phyloP scores from a whole-genome alignment of 2,329 filamentous ascomycete species.

The Pseudocercospora macadamiae region DNA sequence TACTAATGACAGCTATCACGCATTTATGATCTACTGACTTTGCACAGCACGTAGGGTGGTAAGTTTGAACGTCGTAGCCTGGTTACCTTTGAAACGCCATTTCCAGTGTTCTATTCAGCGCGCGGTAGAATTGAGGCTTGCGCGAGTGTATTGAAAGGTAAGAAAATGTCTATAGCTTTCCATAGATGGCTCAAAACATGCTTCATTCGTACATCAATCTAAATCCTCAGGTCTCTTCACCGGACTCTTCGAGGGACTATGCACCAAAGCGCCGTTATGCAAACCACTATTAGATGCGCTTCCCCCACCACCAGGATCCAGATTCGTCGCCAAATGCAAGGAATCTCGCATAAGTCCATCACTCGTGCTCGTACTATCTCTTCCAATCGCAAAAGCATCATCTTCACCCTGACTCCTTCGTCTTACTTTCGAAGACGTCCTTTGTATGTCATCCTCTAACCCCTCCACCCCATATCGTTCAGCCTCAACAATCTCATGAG shows the following conservation, averaged over 20 bases:
- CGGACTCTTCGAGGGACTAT: constrained; percentile 39
- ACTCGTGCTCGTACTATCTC: constrained; percentile 34
- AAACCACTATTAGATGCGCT: constrained; percentile 28
- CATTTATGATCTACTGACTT: not conserved
- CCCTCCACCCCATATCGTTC: not conserved
- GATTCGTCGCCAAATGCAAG: constrained; percentile 21
- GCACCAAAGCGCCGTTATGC: constrained; percentile 8
- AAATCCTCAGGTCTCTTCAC: constrained; percentile 51
- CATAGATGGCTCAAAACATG: not conserved
- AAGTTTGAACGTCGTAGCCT: too few relatives aligned
- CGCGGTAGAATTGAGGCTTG: too few relatives aligned
- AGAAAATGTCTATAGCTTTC: not conserved
- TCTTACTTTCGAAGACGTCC: not conserved
- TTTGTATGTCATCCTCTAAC: not conserved
- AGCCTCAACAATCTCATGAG: constrained; percentile 45
- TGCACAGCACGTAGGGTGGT: not conserved
- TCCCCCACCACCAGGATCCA: constrained; percentile 14
- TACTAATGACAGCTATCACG: not conserved
- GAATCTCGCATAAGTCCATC: constrained; percentile 28
- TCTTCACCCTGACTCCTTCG: constrained; percentile 15
- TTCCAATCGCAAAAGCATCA: constrained; percentile 23
- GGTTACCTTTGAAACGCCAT: too few relatives aligned
- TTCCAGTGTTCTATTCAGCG: too few relatives aligned
- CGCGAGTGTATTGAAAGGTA: not conserved
- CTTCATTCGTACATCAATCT: constrained; percentile 34